Evolutionary conservation across 2,329 filamentous ascomycete species (phyloP).

Genomic region (Aureobasidium lini): DNA sequence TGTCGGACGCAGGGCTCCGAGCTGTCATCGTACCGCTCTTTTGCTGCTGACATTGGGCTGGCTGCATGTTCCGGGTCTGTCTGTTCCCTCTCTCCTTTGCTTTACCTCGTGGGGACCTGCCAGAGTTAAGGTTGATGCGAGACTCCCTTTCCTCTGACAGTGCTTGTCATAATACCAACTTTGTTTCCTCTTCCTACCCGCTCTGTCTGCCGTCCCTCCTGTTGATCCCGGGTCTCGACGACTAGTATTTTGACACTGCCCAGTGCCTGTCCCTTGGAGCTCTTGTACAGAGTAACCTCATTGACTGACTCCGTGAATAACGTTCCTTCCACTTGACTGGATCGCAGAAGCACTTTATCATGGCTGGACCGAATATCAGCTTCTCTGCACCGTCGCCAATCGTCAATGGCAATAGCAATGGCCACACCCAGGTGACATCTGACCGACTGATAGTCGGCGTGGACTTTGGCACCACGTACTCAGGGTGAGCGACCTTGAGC

Average conservation of each 20-base stretch:
- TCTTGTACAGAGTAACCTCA: background rate
- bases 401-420: constrained; percentile 1
- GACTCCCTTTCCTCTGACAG: background rate
- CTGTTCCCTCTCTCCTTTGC: background rate
- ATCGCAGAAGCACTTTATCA: background rate
- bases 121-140: constrained; percentile 7
- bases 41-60: background rate
- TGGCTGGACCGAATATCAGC: constrained; percentile 8
- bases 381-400: background rate
- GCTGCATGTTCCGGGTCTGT: background rate
- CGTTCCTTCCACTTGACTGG: background rate
- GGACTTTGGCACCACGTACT: constrained; percentile 78
- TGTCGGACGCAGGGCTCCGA: background rate
- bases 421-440: background rate
- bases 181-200: background rate
- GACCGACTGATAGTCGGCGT: constrained; percentile 54
- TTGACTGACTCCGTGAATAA: background rate
- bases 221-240: background rate
- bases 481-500: constrained; percentile 5
- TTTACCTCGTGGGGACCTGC: background rate
- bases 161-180: constrained; percentile 9
- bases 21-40: background rate
- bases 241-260: background rate
- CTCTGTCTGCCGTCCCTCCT: background rate
- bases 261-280: background rate